Conservation (phyloP, 495 filamentous ascomycete genomes). For the Penicillium longicatenatum region DNA sequence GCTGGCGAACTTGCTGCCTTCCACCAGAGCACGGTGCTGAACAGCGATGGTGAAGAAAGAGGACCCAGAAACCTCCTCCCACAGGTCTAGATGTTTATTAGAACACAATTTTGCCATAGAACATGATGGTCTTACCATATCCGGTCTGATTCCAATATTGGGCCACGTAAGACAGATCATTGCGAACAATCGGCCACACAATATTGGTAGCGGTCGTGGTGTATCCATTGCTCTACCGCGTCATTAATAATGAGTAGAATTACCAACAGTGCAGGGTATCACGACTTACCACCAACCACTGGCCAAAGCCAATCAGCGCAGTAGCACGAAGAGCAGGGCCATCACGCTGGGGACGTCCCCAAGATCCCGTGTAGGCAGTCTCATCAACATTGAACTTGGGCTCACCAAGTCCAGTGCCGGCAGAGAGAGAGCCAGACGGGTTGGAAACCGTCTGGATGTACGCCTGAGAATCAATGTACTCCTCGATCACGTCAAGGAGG, state of each 20-base stretch:
- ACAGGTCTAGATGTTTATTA: constrained; percentile 52
- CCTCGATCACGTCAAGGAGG: constrained; percentile 56
- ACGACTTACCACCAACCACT: constrained; percentile 33
- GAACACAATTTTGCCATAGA: not conserved
- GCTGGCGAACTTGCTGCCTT: constrained; percentile 58
- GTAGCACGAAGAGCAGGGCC: constrained; percentile 53
- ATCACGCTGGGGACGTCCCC: constrained; percentile 66
- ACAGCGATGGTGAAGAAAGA: constrained; percentile 64
- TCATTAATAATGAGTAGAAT: not conserved
- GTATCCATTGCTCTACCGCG: constrained; percentile 33
- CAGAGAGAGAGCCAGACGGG: constrained; percentile 46
- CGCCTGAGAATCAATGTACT: constrained; percentile 60
- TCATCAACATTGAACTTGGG: constrained; percentile 62
- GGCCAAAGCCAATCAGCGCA: constrained; percentile 40
- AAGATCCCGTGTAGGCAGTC: constrained; percentile 53
- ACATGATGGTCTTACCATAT: constrained; percentile 45
- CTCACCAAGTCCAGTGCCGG: constrained; percentile 56
- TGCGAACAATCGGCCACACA: constrained; percentile 58
- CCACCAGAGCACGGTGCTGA: constrained; percentile 58
- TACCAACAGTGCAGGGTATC: too few relatives aligned
- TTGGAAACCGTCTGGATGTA: constrained; percentile 58
- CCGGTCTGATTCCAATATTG: constrained; percentile 65
- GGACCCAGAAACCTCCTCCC: constrained; percentile 69
- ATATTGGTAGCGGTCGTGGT: constrained; percentile 28
- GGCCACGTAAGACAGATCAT: constrained; percentile 65